Evolutionary conservation across 2,329 filamentous ascomycete genomes (phyloP).

Genomic region (Pseudopyrenochaeta lycopersici): DNA sequence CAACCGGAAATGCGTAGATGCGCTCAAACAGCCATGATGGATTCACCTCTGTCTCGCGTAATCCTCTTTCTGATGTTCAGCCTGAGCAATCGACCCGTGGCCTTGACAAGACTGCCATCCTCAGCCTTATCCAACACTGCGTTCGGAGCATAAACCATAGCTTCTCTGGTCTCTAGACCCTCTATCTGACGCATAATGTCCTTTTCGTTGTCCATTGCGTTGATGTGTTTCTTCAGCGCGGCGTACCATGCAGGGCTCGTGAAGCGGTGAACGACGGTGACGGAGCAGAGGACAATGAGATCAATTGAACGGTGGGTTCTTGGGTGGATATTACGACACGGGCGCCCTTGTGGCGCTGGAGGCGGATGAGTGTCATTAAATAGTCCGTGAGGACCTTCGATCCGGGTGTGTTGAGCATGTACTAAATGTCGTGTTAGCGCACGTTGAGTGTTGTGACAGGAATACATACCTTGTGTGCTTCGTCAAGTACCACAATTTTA

Average conservation of each 20-base stretch:
- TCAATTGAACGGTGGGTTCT: constrained; percentile 74
- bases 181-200: constrained; percentile 58
- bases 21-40: constrained; percentile 67
- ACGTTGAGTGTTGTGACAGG: not conserved
- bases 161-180: constrained; percentile 58
- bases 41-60: constrained; percentile 50
- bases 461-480: constrained; percentile 67
- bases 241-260: constrained; percentile 69
- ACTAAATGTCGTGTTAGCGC: constrained; percentile 52
- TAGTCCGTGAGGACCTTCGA: constrained; percentile 62
- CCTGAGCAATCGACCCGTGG: constrained; percentile 20
- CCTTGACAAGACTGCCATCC: constrained; percentile 14
- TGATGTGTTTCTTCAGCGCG: constrained; percentile 58
- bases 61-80: constrained; percentile 38
- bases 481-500: constrained; percentile 73
- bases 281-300: constrained; percentile 73
- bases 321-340: constrained; percentile 77
- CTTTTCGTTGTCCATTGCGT: constrained; percentile 38
- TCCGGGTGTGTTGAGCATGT: constrained; percentile 65
- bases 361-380: constrained; percentile 69
- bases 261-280: constrained; percentile 76
- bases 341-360: constrained; percentile 73
- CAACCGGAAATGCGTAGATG: too few species aligned
- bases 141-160: constrained; percentile 59
- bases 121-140: constrained; percentile 47